These are phyloP conservation scores for Schizochytrium sp. DNA, from an alignment of 108 stramenopile genomes.

Conservation along the genomic window DNA sequence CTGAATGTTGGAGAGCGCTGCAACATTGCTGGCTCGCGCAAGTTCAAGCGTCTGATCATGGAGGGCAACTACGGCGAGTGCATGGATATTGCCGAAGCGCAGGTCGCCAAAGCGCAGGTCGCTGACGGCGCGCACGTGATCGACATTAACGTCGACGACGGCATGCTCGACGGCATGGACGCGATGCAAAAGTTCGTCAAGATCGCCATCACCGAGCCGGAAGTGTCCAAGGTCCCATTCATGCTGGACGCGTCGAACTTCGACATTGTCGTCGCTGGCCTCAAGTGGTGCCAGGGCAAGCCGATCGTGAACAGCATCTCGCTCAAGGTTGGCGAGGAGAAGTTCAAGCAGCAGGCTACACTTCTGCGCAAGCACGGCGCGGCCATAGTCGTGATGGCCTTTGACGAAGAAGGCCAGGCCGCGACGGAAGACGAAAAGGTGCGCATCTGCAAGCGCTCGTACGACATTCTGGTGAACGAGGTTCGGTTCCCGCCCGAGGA, in stretches of 20 bases:
- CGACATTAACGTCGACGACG: constrained; percentile 98
- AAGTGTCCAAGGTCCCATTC: constrained; percentile 88
- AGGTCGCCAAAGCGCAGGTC: constrained; percentile 94
- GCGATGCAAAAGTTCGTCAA: constrained; percentile 99
- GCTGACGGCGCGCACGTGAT: constrained; percentile 96
- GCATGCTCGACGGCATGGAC: constrained; percentile 88
- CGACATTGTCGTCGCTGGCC: constrained; percentile 81
- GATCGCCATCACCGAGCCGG: constrained; percentile 95
- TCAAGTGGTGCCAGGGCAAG: constrained; percentile 97
- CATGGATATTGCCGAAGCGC: constrained; percentile 96
- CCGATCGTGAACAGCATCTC: constrained; percentile 93
- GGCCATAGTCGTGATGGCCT: constrained; percentile 98
- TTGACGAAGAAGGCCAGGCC: constrained; percentile 97
- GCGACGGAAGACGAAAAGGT: constrained; percentile 91
- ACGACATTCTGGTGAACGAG: constrained; percentile 87
- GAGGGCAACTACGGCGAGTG: constrained; percentile 80
- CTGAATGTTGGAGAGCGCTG: constrained; percentile 94
- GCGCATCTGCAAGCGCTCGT: constrained; percentile 97
- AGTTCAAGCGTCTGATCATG: constrained; percentile 96
- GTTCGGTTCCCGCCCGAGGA: constrained; percentile 96
- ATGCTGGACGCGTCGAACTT: constrained; percentile 99
- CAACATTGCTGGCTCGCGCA: constrained; percentile 86
- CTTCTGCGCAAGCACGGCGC: constrained; percentile 89
- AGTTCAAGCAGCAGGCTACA: constrained; percentile 90
- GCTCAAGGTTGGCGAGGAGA: constrained; percentile 93